Evolutionary conservation across 495 filamentous ascomycete species (phyloP), one percentile per base, ranked within the genome.

Genomic region (Melanomma pulvis-pyrius): DNA sequence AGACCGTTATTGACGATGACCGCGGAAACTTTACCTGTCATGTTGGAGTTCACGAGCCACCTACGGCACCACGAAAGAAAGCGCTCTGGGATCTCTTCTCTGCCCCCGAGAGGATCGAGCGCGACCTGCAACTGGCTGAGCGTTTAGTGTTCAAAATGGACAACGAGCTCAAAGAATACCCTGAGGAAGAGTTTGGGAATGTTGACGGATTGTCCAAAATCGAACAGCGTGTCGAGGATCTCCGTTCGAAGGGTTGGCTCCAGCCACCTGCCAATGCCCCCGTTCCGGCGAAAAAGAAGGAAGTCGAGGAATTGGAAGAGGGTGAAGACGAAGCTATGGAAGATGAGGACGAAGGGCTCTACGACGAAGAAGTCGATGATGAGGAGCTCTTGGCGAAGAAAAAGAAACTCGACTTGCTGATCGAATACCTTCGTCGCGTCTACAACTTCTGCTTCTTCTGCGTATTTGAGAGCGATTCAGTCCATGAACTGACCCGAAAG

Each of bases 381-480:
- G 90, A 93, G 69, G 92, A 96, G 15, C 80, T 96, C n/a, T 73
- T 96, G 34, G 84, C 87, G 22, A 92, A 93, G 81, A 97, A 97
- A 80, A 99, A 99, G 84, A 92, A 91, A 71, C 83, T 99, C 39
- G 94, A 99, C 76, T 79, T 99, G 55, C 83, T 94, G 76, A 93
- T 99, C 36, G 94, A 98, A 76, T 98, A 98, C 75, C 84, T 98
- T 54, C 92, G 94, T 36, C 87, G 94, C 15, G 93, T 97, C 56
- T 94, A 93, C 84, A 96, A 93, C 75, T 97, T 98, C 79, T 98
- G 94, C 81, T 97, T 98, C 81, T 98, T 97, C 81, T 98, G 94
- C 77, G 94, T 98, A 26, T 97, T 97, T 72, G 96, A 97, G 76
- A 92, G 91, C 75, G 94, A 98, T 75, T 97, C 93, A 0, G 87